phyloP scores from a whole-genome alignment of 768 basidiomycete species.

The Panellus pusillus region DNA sequence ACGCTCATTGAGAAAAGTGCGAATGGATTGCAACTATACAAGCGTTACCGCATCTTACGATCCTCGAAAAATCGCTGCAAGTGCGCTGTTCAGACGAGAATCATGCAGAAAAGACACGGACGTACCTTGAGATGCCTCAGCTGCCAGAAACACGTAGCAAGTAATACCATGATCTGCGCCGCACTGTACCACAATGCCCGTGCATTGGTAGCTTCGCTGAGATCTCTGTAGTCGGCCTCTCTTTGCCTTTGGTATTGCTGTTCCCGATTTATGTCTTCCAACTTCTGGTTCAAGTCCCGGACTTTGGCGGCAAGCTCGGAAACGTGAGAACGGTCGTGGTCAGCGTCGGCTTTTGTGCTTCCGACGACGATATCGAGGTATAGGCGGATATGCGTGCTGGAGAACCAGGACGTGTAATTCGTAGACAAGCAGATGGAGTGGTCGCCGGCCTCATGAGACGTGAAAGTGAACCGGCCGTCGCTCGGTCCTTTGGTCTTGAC shows the following conservation, averaged over 20 bases:
- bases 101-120: slow-evolving; percentile 9
- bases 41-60: slow-evolving; percentile 65
- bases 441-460: slow-evolving; percentile 95
- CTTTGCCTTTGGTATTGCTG: slow-evolving; percentile 98
- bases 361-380: slow-evolving; percentile 95
- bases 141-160: slow-evolving; percentile 91
- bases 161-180: slow-evolving; percentile 79
- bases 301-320: slow-evolving; percentile 80
- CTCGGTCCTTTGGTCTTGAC: slow-evolving; percentile 89
- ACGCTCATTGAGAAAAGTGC: slow-evolving; percentile 7
- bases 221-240: slow-evolving; percentile 83
- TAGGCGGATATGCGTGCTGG: slow-evolving; percentile 84
- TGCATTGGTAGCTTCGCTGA: slow-evolving; percentile 90
- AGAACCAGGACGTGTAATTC: slow-evolving; percentile 90
- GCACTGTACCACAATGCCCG: slow-evolving; percentile 94
- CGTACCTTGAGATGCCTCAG: slow-evolving; percentile 85
- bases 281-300: slow-evolving; percentile 89
- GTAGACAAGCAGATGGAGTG: slow-evolving; percentile 96
- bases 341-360: slow-evolving; percentile 79
- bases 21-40: slow-evolving; percentile 14
- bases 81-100: slow-evolving; percentile 5
- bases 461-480: slow-evolving; percentile 95
- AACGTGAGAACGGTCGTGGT: slow-evolving; percentile 84
- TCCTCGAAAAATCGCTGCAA: slow-evolving; percentile 83
- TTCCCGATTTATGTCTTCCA: slow-evolving; percentile 91